Conservation (phyloP, 2,329 filamentous ascomycete species). For the Nigrospora oryzae region DNA sequence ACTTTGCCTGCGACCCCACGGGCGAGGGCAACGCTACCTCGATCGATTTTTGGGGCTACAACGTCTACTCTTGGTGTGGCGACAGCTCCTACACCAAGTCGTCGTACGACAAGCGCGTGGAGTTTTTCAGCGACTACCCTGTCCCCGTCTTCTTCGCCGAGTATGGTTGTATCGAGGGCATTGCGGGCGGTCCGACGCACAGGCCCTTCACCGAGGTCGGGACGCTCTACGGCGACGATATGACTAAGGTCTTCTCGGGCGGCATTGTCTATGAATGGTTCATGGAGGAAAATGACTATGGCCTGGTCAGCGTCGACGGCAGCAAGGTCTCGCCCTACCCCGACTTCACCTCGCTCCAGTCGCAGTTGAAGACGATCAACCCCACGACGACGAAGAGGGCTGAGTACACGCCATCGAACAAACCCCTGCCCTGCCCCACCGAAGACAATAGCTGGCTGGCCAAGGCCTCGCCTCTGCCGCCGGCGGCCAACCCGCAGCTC, state of each 20-base stretch:
- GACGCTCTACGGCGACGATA: conserved; percentile 65
- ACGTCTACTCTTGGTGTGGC: conserved; percentile 99
- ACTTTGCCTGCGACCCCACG: conserved; percentile 82
- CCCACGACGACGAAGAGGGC: conserved; percentile 58
- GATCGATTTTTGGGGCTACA: conserved; percentile 99
- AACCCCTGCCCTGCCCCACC: conserved; percentile 62
- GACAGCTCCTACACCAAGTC: conserved; percentile 68
- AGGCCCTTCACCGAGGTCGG: conserved; percentile 81
- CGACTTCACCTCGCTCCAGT: conserved; percentile 68
- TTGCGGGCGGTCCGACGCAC: conserved; percentile 45
- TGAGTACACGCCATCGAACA: conserved; percentile 69
- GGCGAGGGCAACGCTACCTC: conserved; percentile 31
- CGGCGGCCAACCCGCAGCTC: conserved; percentile 66
- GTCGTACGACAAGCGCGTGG: conserved; percentile 72
- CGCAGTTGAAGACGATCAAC: conserved; percentile 57
- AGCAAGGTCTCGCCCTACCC: conserved; percentile 55
- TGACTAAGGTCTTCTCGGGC: conserved; percentile 84
- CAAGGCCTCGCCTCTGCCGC: conserved; percentile 60
- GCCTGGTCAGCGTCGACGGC: conserved; percentile 57
- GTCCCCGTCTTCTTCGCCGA: conserved; percentile 98
- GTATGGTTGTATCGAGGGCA: conserved; percentile 78
- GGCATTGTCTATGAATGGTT: conserved; percentile 99
- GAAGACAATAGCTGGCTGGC: conserved; percentile 61
- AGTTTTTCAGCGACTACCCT: conserved; percentile 82
- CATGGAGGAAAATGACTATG: conserved; percentile 84